These are phyloP conservation scores for Westerdykella sp. DNA, from an alignment of 2,329 filamentous ascomycete species.

Conservation along the genomic window DNA sequence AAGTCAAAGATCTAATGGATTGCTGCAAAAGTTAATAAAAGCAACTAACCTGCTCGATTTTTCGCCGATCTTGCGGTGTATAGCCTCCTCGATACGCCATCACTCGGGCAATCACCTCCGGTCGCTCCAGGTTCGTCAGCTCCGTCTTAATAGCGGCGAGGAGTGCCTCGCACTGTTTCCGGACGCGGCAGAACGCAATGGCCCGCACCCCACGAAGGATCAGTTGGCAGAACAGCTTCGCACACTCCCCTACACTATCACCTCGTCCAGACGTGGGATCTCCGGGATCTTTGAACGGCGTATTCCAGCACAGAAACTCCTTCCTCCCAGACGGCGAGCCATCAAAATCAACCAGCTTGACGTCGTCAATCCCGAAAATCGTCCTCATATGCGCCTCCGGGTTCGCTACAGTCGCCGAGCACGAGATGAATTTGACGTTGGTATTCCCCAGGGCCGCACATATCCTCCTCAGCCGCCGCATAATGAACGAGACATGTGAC, in stretches of 20 bases:
- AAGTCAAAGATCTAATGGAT: too few species aligned
- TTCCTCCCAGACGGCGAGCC: slow-evolving; percentile 89
- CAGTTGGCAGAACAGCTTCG: slow-evolving; percentile 82
- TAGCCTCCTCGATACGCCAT: slow-evolving; percentile 97
- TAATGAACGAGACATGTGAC: slow-evolving; percentile 88
- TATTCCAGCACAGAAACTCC: slow-evolving; percentile 97
- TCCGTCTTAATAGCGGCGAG: slow-evolving; percentile 74
- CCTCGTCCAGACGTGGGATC: slow-evolving; percentile 84
- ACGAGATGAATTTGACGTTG: slow-evolving; percentile 83
- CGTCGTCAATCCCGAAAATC: slow-evolving; percentile 82
- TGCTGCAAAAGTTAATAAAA: too few species aligned
- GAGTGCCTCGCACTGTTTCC: slow-evolving; percentile 82
- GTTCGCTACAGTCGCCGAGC: slow-evolving; percentile 93
- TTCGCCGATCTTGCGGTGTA: slow-evolving; percentile 78
- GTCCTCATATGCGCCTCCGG: slow-evolving; percentile 86
- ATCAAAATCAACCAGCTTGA: slow-evolving; percentile 79
- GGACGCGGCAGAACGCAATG: slow-evolving; percentile 85
- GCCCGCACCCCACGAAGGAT: slow-evolving; percentile 82
- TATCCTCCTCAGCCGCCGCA: slow-evolving; percentile 79
- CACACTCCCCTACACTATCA: slow-evolving; percentile 77
- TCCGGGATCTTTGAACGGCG: slow-evolving; percentile 80
- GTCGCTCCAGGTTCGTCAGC: slow-evolving; percentile 63
- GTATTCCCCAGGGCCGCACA: slow-evolving; percentile 87
- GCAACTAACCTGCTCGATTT: slow-evolving; percentile 86
- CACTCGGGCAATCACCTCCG: slow-evolving; percentile 70